Percentiles rank a stretch among this genome's conserved stretches.
These are phyloP conservation scores for Euphorbia lathyris DNA, from an alignment of 345 rosid species.

Conservation along the genomic window DNA sequence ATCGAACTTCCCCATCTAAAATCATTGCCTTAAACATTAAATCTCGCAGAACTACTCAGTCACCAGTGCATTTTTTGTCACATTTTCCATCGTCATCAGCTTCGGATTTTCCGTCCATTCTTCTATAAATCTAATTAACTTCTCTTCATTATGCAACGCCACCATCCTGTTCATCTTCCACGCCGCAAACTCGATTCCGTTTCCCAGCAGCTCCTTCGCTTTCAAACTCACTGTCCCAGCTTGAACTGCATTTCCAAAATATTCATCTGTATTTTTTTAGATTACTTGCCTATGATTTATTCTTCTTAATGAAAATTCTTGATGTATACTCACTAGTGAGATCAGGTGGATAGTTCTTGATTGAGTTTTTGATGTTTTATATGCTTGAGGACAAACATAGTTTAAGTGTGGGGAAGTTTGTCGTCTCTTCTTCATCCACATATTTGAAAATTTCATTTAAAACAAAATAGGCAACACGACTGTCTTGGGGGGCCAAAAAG, in stretches of 20 bases:
- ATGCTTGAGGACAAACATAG: too few species aligned
- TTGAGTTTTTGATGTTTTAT: too few species aligned
- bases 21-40: constrained; percentile 35
- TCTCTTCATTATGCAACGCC: constrained; percentile 12
- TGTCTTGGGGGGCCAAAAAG: too few species aligned
- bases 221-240: not conserved
- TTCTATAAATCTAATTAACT: not conserved
- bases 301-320: too few species aligned
- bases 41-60: constrained; percentile 39
- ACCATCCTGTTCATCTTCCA: constrained; percentile 18
- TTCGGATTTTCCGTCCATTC: constrained; percentile 6
- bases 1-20: constrained; percentile 45
- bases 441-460: too few species aligned
- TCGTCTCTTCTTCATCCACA: too few species aligned
- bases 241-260: constrained; percentile 20
- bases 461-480: too few species aligned
- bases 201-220: constrained; percentile 3
- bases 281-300: too few species aligned
- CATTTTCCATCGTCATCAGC: not conserved
- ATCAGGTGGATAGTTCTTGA: too few species aligned
- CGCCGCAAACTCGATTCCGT: constrained; percentile 19
- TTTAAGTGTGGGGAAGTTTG: too few species aligned
- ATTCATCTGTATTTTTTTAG: too few species aligned
- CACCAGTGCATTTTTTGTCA: not conserved
- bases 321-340: too few species aligned